Conservation (phyloP, 306 rosid genomes). For the Cucurbita moschata region DNA sequence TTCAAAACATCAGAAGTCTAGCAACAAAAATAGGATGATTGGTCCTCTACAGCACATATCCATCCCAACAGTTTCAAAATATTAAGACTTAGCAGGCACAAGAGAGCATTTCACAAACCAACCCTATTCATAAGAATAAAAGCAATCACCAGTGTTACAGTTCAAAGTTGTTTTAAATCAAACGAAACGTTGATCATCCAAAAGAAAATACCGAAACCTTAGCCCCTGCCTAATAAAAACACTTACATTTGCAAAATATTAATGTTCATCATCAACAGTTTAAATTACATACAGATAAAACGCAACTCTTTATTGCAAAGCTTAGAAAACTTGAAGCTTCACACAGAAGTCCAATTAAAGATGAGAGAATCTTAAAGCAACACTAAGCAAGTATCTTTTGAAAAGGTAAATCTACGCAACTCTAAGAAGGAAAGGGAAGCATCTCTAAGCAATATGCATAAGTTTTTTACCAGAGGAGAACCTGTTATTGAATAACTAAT, state of each 20-base stretch:
- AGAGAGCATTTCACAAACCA: neutral
- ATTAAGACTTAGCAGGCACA: neutral
- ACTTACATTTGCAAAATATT: neutral
- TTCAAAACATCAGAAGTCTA: neutral
- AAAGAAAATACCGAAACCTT: neutral
- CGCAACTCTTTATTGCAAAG: neutral
- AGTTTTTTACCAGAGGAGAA: neutral
- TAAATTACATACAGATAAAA: neutral
- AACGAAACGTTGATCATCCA: neutral
- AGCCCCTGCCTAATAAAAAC: neutral
- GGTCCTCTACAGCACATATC: neutral
- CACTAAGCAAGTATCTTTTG: neutral
- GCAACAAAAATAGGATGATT: neutral
- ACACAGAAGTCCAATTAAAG: neutral
- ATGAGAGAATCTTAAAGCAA: neutral
- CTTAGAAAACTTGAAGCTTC: neutral
- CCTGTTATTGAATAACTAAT: neutral
- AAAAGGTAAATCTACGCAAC: neutral
- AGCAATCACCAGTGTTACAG: neutral
- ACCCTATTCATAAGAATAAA: neutral
- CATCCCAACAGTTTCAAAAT: neutral
- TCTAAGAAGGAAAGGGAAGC: neutral
- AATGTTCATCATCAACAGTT: neutral
- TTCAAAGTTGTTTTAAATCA: neutral
- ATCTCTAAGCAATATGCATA: neutral